Percentiles rank a stretch among this genome's conserved stretches.
Conservation (phyloP, 73 alveolate species). For the Blepharisma japonicum region DNA sequence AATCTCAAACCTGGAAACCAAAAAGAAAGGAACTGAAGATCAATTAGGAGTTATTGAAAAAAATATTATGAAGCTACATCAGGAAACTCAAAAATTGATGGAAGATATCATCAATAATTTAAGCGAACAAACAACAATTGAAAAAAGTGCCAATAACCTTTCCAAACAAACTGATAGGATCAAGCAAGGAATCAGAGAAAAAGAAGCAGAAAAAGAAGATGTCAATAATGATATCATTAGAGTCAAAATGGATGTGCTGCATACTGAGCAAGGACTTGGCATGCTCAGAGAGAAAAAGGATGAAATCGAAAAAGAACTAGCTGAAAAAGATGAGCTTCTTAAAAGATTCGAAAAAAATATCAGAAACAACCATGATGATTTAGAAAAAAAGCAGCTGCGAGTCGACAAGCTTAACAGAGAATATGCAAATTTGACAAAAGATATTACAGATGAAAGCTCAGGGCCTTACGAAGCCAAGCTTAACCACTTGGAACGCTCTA, state of each 20-base stretch:
- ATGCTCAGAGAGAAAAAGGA: slow-evolving; percentile 82
- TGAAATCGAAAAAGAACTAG: slow-evolving; percentile 85
- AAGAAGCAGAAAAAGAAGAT: slow-evolving; percentile 89
- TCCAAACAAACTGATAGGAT: slow-evolving; percentile 77
- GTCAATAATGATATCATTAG: slow-evolving; percentile 93
- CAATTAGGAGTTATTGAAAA: slow-evolving; percentile 85
- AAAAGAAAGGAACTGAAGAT: slow-evolving; percentile 79
- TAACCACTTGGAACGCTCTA: slow-evolving; percentile 76
- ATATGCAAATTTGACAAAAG: slow-evolving; percentile 85
- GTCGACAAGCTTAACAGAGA: slow-evolving; percentile 92
- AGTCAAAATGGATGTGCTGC: slow-evolving; percentile 93
- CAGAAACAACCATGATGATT: slow-evolving; percentile 82
- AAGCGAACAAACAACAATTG: slow-evolving; percentile 91
- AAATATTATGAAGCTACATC: slow-evolving; percentile 84
- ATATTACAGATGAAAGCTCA: slow-evolving; percentile 82
- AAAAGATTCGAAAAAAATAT: slow-evolving; percentile 80
- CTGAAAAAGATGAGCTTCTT: slow-evolving; percentile 85
- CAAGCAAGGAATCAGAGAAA: slow-evolving; percentile 74
- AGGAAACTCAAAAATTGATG: slow-evolving; percentile 88
- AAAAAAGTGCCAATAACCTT: slow-evolving; percentile 84
- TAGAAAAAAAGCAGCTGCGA: slow-evolving; percentile 88
- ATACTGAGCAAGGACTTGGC: slow-evolving; percentile 87
- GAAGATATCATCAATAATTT: slow-evolving; percentile 87
- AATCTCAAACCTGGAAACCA: slow-evolving; percentile 74
- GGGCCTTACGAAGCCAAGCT: slow-evolving; percentile 93